Base-by-base conservation (phyloP, 495 filamentous ascomycete genomes). In the Massariosphaeria phaeospora region DNA sequence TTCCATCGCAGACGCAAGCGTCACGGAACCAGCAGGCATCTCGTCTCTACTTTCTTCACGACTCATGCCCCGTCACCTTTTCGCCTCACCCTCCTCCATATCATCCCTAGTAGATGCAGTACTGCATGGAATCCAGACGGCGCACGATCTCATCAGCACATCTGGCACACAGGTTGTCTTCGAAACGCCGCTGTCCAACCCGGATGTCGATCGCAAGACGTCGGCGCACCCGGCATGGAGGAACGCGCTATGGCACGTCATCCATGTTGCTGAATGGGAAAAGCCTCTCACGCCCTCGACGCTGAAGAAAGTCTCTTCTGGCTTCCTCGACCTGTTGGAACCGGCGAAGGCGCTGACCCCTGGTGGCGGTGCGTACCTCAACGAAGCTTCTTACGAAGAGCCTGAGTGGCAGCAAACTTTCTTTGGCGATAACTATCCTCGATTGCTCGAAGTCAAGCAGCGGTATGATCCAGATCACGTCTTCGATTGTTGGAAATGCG, bases 391-490 rank as follows among this genome's bases (percentile, higher is more conserved):
- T 26, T 10, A 35, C 20, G 26, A 25, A 9, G 56, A 59, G 43
- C 56, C 56, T 11, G 21, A 49, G 23, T 59, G 39, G 40, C 56
- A 59, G 50, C 26, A 59, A 25, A 18, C 56, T 8, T 59, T 53
- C 43, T 59, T 42, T 41, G 56, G 56, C 2, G 11, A 9, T 1
- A 59, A 59, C 25, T 59, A 59, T 29, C 25, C 21, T 1, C 11
- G 33, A n/a, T 40, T 59, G 24, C 15, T 48, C 11, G 4, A 15
- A 10, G 42, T 59, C 20, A 59, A 59, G 56, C 36, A 54, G 41
- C 41, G 48, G 42, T 47, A 26, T 30, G 56, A 59, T 38, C 56
- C 56, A n/a, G n/a, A n/a, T n/a, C n/a, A n/a, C n/a, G n/a, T n/a
- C n/a, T n/a, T n/a, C n/a, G n/a, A n/a, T n/a, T n/a, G n/a, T n/a